Evolutionary conservation across 768 basidiomycete species (phyloP).

Genomic region (Collybia nuda): DNA sequence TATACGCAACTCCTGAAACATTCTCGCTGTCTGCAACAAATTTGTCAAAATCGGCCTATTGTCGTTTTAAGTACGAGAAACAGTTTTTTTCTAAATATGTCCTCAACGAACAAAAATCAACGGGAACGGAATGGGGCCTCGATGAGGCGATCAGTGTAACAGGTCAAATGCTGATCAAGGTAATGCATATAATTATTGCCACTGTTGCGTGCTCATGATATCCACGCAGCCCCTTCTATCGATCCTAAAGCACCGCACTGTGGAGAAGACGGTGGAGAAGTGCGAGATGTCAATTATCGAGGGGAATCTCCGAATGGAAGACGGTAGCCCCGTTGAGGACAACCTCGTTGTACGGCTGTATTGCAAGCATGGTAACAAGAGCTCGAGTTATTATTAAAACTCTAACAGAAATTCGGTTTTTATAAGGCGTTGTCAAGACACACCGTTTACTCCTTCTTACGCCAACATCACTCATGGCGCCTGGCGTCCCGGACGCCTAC

Average conservation of each 20-base stretch:
- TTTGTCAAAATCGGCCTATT: constrained; percentile 79
- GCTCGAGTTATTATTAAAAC: not conserved
- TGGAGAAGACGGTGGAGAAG: constrained; percentile 75
- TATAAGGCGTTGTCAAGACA: constrained; percentile 75
- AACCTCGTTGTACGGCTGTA: constrained; percentile 70
- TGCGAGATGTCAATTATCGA: constrained; percentile 76
- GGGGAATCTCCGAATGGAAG: constrained; percentile 28
- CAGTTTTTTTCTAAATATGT: constrained; percentile 72
- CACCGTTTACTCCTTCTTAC: constrained; percentile 67
- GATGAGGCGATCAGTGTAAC: constrained; percentile 45
- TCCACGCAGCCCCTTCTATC: constrained; percentile 59
- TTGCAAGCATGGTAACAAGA: constrained; percentile 75
- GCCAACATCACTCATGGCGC: constrained; percentile 60
- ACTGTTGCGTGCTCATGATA: constrained; percentile 2
- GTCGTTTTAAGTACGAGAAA: constrained; percentile 68
- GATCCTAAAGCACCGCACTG: constrained; percentile 69
- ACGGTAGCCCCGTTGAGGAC: constrained; percentile 41
- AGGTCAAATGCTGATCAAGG: constrained; percentile 74
- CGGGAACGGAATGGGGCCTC: constrained; percentile 21
- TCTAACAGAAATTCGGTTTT: not conserved
- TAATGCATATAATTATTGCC: constrained; percentile 17
- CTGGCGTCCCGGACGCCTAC: constrained; percentile 56
- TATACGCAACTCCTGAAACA: constrained; percentile 61
- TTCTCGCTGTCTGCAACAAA: constrained; percentile 75
- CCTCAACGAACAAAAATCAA: constrained; percentile 26